Percentiles rank a stretch among this genome's conserved stretches.
These are phyloP conservation scores for Phytopythium aichiense DNA, from an alignment of 352 stramenopile species.

Conservation along the genomic window DNA sequence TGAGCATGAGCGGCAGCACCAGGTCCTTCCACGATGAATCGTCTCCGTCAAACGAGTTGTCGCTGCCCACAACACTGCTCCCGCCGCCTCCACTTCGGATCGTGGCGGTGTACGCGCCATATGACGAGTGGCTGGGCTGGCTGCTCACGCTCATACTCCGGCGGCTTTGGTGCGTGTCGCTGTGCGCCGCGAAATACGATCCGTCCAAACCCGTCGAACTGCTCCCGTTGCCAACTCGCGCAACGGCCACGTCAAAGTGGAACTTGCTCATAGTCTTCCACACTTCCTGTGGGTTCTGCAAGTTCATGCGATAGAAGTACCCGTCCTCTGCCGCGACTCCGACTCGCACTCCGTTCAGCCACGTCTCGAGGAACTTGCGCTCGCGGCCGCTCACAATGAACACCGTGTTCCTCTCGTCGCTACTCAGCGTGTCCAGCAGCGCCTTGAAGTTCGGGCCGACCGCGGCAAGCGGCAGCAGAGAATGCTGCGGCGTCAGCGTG, in stretches of 20 bases:
- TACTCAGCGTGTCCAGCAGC: slow-evolving; percentile 61
- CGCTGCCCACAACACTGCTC: slow-evolving; percentile 24
- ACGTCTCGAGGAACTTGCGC: slow-evolving; percentile 88
- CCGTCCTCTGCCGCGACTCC: slow-evolving; percentile 73
- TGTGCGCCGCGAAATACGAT: slow-evolving; percentile 27
- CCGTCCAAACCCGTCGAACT: slow-evolving; percentile 23
- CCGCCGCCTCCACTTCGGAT: slow-evolving; percentile 8
- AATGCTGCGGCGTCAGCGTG: slow-evolving; percentile 75
- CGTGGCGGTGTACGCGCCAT: slow-evolving; percentile 18
- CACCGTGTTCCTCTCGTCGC: slow-evolving; percentile 67
- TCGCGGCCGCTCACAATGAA: slow-evolving; percentile 77
- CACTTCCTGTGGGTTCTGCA: slow-evolving; percentile 59
- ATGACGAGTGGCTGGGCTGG: slow-evolving; percentile 31
- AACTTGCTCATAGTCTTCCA: slow-evolving; percentile 88
- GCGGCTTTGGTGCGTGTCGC: slow-evolving; percentile 26
- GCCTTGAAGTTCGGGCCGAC: slow-evolving; percentile 76
- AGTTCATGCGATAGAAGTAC: slow-evolving; percentile 80
- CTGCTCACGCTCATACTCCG: slow-evolving; percentile 47
- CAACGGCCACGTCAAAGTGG: slow-evolving; percentile 55
- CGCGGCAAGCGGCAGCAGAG: slow-evolving; percentile 70
- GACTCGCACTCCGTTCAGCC: slow-evolving; percentile 70
- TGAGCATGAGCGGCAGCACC: slow-evolving; percentile 71
- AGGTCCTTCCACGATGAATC: slow-evolving; percentile 80
- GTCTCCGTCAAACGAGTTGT: slow-evolving; percentile 48
- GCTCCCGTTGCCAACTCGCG: slow-evolving; percentile 23